Conservation (phyloP, 169 alveolate genomes). For the Eimeria tenella region DNA sequence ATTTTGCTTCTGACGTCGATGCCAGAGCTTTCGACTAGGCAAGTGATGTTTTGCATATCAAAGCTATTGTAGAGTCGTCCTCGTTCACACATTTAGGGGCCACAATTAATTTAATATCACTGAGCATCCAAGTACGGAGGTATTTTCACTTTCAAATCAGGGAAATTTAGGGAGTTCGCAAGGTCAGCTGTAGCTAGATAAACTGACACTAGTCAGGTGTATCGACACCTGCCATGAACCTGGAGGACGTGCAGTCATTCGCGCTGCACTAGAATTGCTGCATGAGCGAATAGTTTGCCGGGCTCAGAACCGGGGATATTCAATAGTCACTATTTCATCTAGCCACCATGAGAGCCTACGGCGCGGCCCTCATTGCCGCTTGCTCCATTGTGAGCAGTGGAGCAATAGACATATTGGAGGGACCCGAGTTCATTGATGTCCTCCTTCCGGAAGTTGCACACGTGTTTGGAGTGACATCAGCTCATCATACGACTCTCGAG, state of each 20-base stretch:
- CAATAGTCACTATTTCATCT: slow-evolving; percentile 6
- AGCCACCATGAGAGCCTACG: slow-evolving; percentile 65
- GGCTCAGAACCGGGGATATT: slow-evolving; percentile 45
- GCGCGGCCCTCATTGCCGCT: slow-evolving; percentile 60
- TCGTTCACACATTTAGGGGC: too few species aligned
- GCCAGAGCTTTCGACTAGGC: too few species aligned
- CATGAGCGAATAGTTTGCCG: slow-evolving; percentile 63
- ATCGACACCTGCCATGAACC: slow-evolving; percentile 21
- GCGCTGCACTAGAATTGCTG: slow-evolving; percentile 70
- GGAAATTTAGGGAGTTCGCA: slow-evolving; percentile 19
- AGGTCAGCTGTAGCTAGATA: background rate
- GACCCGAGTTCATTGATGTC: slow-evolving; percentile 63
- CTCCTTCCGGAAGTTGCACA: slow-evolving; percentile 71
- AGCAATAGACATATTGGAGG: slow-evolving; percentile 48
- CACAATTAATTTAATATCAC: too few species aligned
- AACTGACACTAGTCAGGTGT: slow-evolving; percentile 46
- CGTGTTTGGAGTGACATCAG: slow-evolving; percentile 67
- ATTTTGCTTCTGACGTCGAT: too few species aligned
- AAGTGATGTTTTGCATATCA: too few species aligned
- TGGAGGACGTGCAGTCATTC: background rate
- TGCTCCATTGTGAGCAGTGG: slow-evolving; percentile 70
- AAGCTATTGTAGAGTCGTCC: too few species aligned
- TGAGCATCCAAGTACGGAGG: too few species aligned
- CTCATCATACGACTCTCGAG: slow-evolving; percentile 65
- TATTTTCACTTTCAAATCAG: too few species aligned